Conservation (phyloP, 352 stramenopile genomes). For the Phytophthora vignae region DNA sequence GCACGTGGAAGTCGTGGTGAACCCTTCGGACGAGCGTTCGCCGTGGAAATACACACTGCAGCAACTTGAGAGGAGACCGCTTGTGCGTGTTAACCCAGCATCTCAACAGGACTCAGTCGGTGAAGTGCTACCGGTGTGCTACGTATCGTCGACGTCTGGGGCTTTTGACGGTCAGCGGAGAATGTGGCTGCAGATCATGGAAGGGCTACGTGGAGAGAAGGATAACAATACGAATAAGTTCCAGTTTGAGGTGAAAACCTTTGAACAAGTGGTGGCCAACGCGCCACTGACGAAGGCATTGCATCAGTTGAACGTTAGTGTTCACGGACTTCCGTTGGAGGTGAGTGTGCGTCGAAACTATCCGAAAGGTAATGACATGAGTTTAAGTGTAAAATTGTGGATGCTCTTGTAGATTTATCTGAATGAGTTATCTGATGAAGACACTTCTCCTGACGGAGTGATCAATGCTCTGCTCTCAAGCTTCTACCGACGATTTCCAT, state of each 20-base stretch:
- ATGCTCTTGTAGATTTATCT: slow-evolving; percentile 17
- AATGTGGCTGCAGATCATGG: slow-evolving; percentile 70
- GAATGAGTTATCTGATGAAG: slow-evolving; percentile 16
- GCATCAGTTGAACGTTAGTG: slow-evolving; percentile 38
- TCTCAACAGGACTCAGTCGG: background rate
- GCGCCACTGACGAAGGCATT: slow-evolving; percentile 35
- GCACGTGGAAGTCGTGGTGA: slow-evolving; percentile 60
- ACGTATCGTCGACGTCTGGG: slow-evolving; percentile 34
- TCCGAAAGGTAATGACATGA: background rate
- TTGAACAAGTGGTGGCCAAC: slow-evolving; percentile 32
- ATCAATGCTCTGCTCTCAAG: slow-evolving; percentile 19
- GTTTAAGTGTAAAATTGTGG: background rate
- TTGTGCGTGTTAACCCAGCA: slow-evolving; percentile 40
- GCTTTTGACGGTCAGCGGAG: slow-evolving; percentile 66
- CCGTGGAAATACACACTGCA: slow-evolving; percentile 27
- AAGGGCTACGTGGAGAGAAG: slow-evolving; percentile 20
- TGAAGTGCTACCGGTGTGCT: slow-evolving; percentile 45
- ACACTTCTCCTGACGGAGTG: slow-evolving; percentile 12
- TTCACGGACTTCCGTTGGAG: slow-evolving; percentile 31
- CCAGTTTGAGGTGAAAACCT: slow-evolving; percentile 44
- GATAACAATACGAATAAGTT: slow-evolving; percentile 1
- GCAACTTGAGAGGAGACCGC: slow-evolving; percentile 20
- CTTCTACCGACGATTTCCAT: slow-evolving; percentile 38
- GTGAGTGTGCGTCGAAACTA: slow-evolving; percentile 15
- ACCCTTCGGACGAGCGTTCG: slow-evolving; percentile 26